Evolutionary conservation across 805 yeast genomes (phyloP), one percentile per base, ranked within the genome.

Genomic region (Lipomyces yamadae): DNA sequence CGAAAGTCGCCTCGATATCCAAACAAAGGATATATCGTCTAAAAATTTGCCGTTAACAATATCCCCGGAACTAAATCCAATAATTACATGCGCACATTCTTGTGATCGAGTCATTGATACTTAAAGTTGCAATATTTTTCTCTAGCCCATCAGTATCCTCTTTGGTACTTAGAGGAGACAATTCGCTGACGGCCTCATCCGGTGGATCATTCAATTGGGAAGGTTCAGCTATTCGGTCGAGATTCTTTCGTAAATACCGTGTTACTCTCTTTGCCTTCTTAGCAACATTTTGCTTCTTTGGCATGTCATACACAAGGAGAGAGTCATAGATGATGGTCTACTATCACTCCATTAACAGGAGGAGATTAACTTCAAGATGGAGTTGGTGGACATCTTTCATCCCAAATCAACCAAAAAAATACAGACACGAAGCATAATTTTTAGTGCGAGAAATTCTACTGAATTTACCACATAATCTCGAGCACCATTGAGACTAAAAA

Each of bases 1-100:
- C 61, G 56, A 56, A 69, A 8, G 67, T 70, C 8, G 73, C 73
- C 52, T 70, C 73, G 5, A 70, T 67, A 42, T 70, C 73, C 33
- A 69, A 39, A 35, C 72, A 66, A 29, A 70, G 45, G 50, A 66
- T 33, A 34, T 69, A 70, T 6, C 67, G 67, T 29, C 73, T 70
- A 33, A 24, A 24, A 61, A 3, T 13, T 15, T 15, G 11, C n/a
- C n/a, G 15, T 29, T 29, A 52, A 52, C 34, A 52, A 32, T 11
- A 32, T n/a, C 30, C 29, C 6, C 11, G 29, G 24, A 52, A 52
- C 34, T 11, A n/a, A 29, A 52, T 6, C n/a, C 4, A 3, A 37
- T 37, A 7, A 52, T 18, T 10, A 8, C 13, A 4, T 24, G 2
- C 30, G 34, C 34, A 52, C 55, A 52, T 52, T 24, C 55, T 32